Conservation (phyloP, 2,329 filamentous ascomycete genomes). For the Colletotrichum euphorbiae region DNA sequence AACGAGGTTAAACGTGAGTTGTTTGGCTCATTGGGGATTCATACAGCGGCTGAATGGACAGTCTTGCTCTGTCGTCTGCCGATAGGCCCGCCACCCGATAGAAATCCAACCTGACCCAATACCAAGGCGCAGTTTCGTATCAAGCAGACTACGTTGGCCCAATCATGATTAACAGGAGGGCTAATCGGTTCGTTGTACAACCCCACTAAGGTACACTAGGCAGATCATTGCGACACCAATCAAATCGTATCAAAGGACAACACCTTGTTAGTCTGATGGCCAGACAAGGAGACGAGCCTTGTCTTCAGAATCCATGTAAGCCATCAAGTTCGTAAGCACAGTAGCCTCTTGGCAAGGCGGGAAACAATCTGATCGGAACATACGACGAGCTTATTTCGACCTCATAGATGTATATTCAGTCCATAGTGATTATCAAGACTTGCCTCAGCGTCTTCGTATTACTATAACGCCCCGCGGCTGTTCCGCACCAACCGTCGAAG, state of each 20-base stretch:
- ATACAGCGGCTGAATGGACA: not conserved
- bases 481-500: not conserved
- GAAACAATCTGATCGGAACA: not conserved
- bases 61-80: not conserved
- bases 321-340: not conserved
- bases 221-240: not conserved
- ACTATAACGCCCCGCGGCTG: not conserved
- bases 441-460: not conserved
- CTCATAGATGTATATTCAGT: not conserved
- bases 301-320: not conserved
- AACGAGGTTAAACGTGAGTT: too few relatives aligned
- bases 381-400: conserved; percentile 5
- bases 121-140: not conserved
- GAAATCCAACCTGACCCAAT: not conserved
- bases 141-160: too few relatives aligned
- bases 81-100: not conserved
- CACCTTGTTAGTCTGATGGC: not conserved
- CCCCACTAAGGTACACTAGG: not conserved
- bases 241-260: not conserved
- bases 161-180: not conserved
- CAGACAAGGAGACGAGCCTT: not conserved
- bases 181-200: not conserved
- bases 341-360: not conserved
- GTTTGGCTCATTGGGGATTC: not conserved
- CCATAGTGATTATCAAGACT: too few relatives aligned